phyloP scores from a whole-genome alignment of 441 rosid genomes.

The Croton laevigatus region DNA sequence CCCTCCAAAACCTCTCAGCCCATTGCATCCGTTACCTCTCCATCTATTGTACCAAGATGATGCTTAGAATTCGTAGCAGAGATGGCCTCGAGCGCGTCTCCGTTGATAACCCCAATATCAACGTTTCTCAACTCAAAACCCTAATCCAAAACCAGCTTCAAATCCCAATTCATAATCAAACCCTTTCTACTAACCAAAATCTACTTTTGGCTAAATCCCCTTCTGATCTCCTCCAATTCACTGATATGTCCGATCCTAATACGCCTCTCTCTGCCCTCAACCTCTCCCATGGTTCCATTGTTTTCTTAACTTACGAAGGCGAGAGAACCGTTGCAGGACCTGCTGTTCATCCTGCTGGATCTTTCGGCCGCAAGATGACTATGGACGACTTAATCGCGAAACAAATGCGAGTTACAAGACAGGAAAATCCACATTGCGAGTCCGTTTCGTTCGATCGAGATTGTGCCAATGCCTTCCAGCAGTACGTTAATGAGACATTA shows the following conservation, averaged over 20 bases:
- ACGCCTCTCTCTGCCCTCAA: constrained; percentile 54
- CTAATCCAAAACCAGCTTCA: constrained; percentile 76
- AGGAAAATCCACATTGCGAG: constrained; percentile 80
- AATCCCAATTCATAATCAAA: constrained; percentile 72
- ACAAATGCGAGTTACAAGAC: constrained; percentile 83
- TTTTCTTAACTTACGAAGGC: constrained; percentile 73
- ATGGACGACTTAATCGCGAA: constrained; percentile 92
- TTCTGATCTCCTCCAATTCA: constrained; percentile 45
- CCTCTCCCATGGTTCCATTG: constrained; percentile 71
- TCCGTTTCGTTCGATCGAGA: constrained; percentile 88
- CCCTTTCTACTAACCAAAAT: constrained; percentile 73
- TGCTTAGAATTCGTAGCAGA: constrained; percentile 90
- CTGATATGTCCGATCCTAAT: constrained; percentile 71
- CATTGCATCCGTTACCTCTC: not conserved
- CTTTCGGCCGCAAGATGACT: constrained; percentile 98
- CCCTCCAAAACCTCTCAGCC: not conserved
- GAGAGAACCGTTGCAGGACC: constrained; percentile 77
- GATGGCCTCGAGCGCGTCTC: constrained; percentile 91
- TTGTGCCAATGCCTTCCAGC: constrained; percentile 78
- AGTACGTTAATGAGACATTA: constrained; percentile 68
- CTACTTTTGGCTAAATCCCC: constrained; percentile 70
- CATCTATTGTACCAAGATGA: constrained; percentile 33
- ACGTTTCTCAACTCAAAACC: constrained; percentile 72
- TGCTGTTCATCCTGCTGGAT: constrained; percentile 66
- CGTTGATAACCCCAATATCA: constrained; percentile 44